These are phyloP conservation scores for Cerioporus squamosus DNA, from an alignment of 1,284 basidiomycete genomes.

Conservation along the genomic window DNA sequence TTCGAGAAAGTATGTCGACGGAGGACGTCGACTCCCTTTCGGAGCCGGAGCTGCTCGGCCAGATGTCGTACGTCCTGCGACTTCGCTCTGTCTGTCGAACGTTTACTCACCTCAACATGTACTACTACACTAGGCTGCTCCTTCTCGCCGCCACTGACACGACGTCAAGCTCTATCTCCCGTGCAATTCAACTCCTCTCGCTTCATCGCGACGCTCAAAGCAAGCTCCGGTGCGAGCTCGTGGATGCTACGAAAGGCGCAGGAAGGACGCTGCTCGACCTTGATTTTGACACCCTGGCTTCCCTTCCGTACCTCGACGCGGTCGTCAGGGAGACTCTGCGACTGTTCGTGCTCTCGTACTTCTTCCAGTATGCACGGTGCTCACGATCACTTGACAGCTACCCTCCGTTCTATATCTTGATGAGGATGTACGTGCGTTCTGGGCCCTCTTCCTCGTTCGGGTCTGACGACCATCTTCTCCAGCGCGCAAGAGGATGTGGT, in stretches of 20 bases:
- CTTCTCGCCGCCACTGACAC: constrained; percentile 36
- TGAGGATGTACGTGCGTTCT: constrained; percentile 6
- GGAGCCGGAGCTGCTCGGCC: constrained; percentile 22
- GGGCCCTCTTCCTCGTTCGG: constrained; percentile 20
- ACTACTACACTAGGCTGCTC: constrained; percentile 24
- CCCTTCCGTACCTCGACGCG: constrained; percentile 55
- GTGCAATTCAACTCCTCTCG: constrained; percentile 31
- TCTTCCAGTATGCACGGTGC: not conserved
- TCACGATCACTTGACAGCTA: not conserved
- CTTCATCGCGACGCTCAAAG: constrained; percentile 28
- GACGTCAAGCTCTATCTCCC: constrained; percentile 27
- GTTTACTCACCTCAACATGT: too few species aligned
- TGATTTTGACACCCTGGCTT: constrained; percentile 24
- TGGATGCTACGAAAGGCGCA: constrained; percentile 18
- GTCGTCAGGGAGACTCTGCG: constrained; percentile 45
- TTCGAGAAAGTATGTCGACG: constrained; percentile 13
- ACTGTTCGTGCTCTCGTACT: constrained; percentile 31
- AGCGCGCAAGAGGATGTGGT: constrained; percentile 15
- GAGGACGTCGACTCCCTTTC: constrained; percentile 16
- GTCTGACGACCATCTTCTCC: constrained; percentile 32
- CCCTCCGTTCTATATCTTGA: constrained; percentile 7
- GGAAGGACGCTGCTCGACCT: constrained; percentile 13
- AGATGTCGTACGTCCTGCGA: constrained; percentile 23
- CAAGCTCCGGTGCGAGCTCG: constrained; percentile 30
- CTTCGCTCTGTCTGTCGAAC: not conserved